Percentiles rank a stretch among this genome's conserved stretches.
Evolutionary conservation across 2,329 filamentous ascomycete species (phyloP).

Genomic region (Beauveria caledonica): DNA sequence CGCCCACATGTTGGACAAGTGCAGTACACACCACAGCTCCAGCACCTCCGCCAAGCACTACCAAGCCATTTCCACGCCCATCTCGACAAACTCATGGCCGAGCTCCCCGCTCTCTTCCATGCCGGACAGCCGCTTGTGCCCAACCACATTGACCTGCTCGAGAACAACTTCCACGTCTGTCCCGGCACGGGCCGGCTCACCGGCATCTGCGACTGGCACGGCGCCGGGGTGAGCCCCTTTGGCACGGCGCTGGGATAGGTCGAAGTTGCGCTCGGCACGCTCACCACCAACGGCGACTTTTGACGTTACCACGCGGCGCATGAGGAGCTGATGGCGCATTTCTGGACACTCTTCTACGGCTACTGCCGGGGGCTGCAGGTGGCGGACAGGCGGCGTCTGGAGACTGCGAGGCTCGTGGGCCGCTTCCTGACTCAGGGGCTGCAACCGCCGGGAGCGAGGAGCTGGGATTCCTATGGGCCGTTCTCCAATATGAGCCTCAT

Average conservation of each 20-base stretch:
- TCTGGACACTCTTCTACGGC: background rate
- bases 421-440: background rate
- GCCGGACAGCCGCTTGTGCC: slow-evolving; percentile 15
- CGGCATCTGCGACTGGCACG: slow-evolving; percentile 24
- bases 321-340: background rate
- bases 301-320: background rate
- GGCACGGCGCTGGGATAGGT: slow-evolving; percentile 20
- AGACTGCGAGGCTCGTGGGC: background rate
- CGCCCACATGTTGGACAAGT: too few species aligned
- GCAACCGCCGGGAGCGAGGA: background rate
- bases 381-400: background rate
- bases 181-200: slow-evolving; percentile 18
- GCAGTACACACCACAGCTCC: too few species aligned
- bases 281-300: background rate
- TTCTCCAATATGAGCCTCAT: background rate
- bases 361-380: background rate
- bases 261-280: slow-evolving; percentile 15
- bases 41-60: too few species aligned
- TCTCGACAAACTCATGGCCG: too few species aligned
- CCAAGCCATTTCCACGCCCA: too few species aligned
- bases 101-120: too few species aligned
- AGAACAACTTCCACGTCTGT: slow-evolving; percentile 24
- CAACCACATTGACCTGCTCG: slow-evolving; percentile 21
- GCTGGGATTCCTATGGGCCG: background rate
- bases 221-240: slow-evolving; percentile 20